Evolutionary conservation across 345 rosid species (phyloP).

Genomic region (Sapria himalayana): DNA sequence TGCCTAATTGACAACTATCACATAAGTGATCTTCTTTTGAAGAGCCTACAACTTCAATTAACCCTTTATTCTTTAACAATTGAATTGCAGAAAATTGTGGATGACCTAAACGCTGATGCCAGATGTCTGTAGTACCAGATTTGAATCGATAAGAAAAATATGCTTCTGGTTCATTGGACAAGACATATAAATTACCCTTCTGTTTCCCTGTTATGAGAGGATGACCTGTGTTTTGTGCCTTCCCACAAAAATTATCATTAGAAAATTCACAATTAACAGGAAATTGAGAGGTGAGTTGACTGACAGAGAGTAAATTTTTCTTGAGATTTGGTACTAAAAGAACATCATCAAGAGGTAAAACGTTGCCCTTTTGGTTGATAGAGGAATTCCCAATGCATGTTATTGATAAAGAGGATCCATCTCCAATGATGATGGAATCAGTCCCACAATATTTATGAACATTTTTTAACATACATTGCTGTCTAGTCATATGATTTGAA

Average conservation of each 20-base stretch:
- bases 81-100: neutral
- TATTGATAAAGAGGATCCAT: too few relatives aligned
- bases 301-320: constrained; percentile 1
- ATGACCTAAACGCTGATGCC: constrained; percentile 1
- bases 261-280: constrained; percentile 7
- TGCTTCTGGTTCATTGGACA: too few relatives aligned
- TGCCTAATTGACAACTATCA: too few relatives aligned
- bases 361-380: neutral
- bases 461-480: too few relatives aligned
- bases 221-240: neutral
- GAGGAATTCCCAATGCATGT: neutral
- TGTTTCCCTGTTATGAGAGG: constrained; percentile 1
- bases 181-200: neutral
- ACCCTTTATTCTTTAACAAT: neutral
- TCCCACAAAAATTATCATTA: constrained; percentile 3
- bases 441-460: too few relatives aligned
- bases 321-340: neutral
- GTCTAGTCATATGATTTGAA: too few relatives aligned
- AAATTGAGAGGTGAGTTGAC: constrained; percentile 7
- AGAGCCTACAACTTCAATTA: neutral
- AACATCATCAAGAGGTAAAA: neutral
- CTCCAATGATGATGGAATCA: too few relatives aligned
- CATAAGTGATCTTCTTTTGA: neutral
- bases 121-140: too few relatives aligned
- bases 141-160: constrained; percentile 1